phyloP scores from a whole-genome alignment of 2,329 filamentous ascomycete genomes.

The Aspergillus sp. region DNA sequence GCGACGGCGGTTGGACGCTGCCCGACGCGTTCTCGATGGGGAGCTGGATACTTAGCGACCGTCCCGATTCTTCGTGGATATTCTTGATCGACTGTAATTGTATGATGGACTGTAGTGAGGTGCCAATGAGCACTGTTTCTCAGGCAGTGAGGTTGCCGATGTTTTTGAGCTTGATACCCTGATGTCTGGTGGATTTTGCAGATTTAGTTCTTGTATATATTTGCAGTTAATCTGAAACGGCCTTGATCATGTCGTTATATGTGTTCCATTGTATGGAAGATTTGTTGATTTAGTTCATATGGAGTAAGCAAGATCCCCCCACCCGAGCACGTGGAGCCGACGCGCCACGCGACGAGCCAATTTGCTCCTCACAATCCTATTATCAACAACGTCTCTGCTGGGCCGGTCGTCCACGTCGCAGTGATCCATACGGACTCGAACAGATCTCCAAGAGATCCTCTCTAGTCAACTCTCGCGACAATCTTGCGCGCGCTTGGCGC shows the following conservation, averaged over 20 bases:
- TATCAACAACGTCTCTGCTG: not conserved
- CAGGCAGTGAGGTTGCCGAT: not conserved
- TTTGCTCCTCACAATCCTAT: not conserved
- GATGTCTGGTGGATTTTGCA: conserved; percentile 8
- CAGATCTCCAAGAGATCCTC: too few relatives aligned
- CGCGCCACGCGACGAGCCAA: conserved; percentile 4
- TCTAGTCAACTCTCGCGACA: too few relatives aligned
- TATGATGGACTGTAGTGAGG: not conserved
- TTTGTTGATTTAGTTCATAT: too few relatives aligned
- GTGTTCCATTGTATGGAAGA: too few relatives aligned
- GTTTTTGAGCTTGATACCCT: conserved; percentile 14
- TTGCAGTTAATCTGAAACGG: not conserved
- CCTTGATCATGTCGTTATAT: too few relatives aligned
- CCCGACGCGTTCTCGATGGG: conserved; percentile 71
- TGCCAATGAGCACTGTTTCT: not conserved
- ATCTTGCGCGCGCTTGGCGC: too few relatives aligned
- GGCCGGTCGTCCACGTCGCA: not conserved
- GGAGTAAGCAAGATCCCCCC: not conserved
- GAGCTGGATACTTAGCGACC: conserved; percentile 42
- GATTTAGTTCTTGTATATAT: conserved; percentile 4
- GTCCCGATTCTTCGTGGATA: conserved; percentile 5
- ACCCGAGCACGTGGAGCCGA: conserved; percentile 9
- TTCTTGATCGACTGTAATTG: not conserved
- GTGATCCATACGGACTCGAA: too few relatives aligned
- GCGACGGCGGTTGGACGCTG: conserved; percentile 71